Conservation (phyloP, 2,329 filamentous ascomycete species). For the Monascus ruber region DNA sequence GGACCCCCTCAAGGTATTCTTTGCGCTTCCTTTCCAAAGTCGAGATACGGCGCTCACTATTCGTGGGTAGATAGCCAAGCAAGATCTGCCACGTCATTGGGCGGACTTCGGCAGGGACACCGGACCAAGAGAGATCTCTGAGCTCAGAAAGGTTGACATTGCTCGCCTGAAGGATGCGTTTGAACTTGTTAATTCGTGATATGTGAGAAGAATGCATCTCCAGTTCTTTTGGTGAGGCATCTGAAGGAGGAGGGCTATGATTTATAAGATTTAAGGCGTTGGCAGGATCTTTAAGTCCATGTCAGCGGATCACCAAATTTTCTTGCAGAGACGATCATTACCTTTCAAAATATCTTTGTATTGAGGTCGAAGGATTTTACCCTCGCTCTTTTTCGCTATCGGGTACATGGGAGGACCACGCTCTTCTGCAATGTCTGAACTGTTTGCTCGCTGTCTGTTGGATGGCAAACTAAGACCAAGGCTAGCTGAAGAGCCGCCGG, state of each 20-base stretch:
- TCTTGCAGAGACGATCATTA: slow-evolving; percentile 18
- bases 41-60: slow-evolving; percentile 79
- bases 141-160: slow-evolving; percentile 78
- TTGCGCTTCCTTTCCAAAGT: slow-evolving; percentile 90
- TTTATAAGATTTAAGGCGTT: slow-evolving; percentile 92
- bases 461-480: slow-evolving; percentile 23
- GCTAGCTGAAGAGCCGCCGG: slow-evolving; percentile 7
- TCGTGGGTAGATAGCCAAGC: slow-evolving; percentile 91
- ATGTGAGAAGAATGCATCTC: slow-evolving; percentile 81
- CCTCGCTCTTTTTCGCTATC: slow-evolving; percentile 76
- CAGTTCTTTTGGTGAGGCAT: slow-evolving; percentile 68
- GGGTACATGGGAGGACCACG: slow-evolving; percentile 74
- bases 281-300: slow-evolving; percentile 50
- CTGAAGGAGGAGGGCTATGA: slow-evolving; percentile 62
- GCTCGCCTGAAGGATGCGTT: slow-evolving; percentile 83
- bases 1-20: slow-evolving; percentile 88
- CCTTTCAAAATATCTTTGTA: slow-evolving; percentile 89
- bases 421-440: slow-evolving; percentile 88
- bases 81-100: slow-evolving; percentile 99
- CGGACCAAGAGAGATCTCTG: slow-evolving; percentile 81
- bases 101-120: slow-evolving; percentile 85
- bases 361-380: slow-evolving; percentile 90
- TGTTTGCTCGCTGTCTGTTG: slow-evolving; percentile 61
- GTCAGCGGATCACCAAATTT: slow-evolving; percentile 6
- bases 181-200: slow-evolving; percentile 96